These are phyloP conservation scores for Chlamydomonas incerta DNA, from an alignment of 139 green algal genomes.

Conservation along the genomic window DNA sequence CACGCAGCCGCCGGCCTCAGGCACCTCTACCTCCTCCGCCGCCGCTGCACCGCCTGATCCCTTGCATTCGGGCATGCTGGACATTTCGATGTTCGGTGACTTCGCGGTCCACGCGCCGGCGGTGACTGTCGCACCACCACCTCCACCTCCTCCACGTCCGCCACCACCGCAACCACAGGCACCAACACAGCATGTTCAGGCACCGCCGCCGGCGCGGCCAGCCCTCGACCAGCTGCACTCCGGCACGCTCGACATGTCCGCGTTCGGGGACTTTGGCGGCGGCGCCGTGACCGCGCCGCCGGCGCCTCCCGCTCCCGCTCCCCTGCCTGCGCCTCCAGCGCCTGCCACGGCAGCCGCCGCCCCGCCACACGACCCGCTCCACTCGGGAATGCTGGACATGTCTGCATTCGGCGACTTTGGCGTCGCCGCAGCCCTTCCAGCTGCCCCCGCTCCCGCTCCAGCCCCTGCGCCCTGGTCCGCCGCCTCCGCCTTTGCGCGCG, in stretches of 20 bases:
- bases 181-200: neutral
- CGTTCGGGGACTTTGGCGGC: no score
- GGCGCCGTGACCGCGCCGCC: no score
- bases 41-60: neutral
- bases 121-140: neutral
- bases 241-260: neutral
- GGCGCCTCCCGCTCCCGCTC: no score
- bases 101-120: conserved; percentile 19
- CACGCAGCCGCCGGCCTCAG: neutral
- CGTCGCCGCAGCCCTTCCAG: neutral
- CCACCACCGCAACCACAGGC: neutral
- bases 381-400: conserved; percentile 47
- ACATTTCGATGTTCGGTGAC: conserved; percentile 49
- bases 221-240: conserved; percentile 11
- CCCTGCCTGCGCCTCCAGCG: no score
- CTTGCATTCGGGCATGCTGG: conserved; percentile 38
- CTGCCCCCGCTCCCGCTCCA: neutral
- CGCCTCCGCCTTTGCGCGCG: no score
- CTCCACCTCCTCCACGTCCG: neutral
- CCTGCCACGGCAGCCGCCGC: no score
- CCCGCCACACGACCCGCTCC: no score
- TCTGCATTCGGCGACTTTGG: conserved; percentile 47
- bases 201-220: neutral
- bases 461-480: no score
- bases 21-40: neutral